Evolutionary conservation across 2,329 filamentous ascomycete species (phyloP).

Genomic region (Colletotrichum sp.): DNA sequence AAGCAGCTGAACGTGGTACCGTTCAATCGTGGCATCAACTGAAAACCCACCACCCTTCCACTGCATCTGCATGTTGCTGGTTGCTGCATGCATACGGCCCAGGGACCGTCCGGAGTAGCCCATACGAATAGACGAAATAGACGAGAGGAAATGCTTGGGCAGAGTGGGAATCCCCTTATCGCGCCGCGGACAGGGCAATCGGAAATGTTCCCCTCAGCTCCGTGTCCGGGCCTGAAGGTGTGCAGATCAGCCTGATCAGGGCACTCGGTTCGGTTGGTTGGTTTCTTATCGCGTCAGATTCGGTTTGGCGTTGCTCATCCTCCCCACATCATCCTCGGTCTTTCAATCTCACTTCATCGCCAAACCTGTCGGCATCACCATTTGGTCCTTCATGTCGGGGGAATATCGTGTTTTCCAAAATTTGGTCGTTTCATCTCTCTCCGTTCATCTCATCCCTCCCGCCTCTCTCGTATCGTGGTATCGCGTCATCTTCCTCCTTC

Average conservation of each 20-base stretch:
- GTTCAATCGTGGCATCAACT: not conserved
- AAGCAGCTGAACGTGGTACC: not conserved
- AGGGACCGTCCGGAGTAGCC: not conserved
- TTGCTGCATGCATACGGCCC: not conserved
- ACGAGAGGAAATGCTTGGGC: not conserved
- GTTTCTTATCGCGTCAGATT: constrained; percentile 4
- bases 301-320: constrained; percentile 6
- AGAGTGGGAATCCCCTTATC: constrained; percentile 8
- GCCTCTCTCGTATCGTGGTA: not conserved
- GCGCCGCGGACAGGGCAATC: not conserved
- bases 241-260: constrained; percentile 13
- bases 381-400: not conserved
- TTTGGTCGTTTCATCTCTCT: not conserved
- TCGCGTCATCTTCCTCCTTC: not conserved
- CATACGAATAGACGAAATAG: not conserved
- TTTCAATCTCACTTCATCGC: constrained; percentile 5
- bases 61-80: constrained; percentile 1
- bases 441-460: not conserved
- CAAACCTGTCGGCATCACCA: not conserved
- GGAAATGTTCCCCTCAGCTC: not conserved
- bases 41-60: not conserved
- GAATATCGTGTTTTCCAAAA: not conserved
- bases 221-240: not conserved
- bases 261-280: constrained; percentile 12
- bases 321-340: not conserved